Percentiles rank a stretch among this genome's conserved stretches.
These are phyloP conservation scores for Ogataea glucozyma DNA, from an alignment of 805 yeast genomes.

Conservation along the genomic window DNA sequence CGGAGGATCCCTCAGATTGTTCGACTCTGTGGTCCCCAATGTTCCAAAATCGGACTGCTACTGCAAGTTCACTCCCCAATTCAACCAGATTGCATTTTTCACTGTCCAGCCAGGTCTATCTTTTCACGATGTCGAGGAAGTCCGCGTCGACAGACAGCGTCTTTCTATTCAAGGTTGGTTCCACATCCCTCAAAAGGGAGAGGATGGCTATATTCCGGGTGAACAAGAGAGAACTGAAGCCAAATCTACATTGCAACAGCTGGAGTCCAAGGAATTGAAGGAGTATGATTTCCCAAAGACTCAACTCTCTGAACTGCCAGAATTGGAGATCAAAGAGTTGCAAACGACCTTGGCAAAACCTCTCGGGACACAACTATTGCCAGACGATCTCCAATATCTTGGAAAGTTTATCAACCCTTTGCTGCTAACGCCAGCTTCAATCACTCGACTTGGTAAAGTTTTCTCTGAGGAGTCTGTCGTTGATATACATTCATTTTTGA, in stretches of 20 bases:
- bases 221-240: conserved; percentile 81
- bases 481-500: conserved; percentile 64
- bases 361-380: conserved; percentile 4
- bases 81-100: conserved; percentile 95
- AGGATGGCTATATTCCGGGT: conserved; percentile 78
- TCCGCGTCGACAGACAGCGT: conserved; percentile 85
- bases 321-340: conserved; percentile 27
- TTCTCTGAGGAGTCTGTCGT: conserved; percentile 72
- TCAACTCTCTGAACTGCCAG: conserved; percentile 28
- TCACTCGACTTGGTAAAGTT: conserved; percentile 44
- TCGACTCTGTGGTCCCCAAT: conserved; percentile 83
- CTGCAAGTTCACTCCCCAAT: conserved; percentile 79
- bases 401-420: conserved; percentile 55
- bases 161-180: conserved; percentile 98
- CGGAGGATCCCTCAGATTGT: conserved; percentile 90
- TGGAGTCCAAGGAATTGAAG: conserved; percentile 73
- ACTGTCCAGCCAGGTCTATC: conserved; percentile 95
- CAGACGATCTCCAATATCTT: conserved; percentile 51
- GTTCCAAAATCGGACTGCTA: conserved; percentile 81
- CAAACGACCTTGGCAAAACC: conserved; percentile 36
- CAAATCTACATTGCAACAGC: conserved; percentile 71
- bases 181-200: conserved; percentile 94
- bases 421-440: conserved; percentile 42
- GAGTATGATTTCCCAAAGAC: conserved; percentile 83
- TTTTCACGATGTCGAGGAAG: conserved; percentile 98